Evolutionary conservation across 768 basidiomycete species (phyloP), one percentile per base, ranked within the genome.

Genomic region (Tricholoma matsutake): DNA sequence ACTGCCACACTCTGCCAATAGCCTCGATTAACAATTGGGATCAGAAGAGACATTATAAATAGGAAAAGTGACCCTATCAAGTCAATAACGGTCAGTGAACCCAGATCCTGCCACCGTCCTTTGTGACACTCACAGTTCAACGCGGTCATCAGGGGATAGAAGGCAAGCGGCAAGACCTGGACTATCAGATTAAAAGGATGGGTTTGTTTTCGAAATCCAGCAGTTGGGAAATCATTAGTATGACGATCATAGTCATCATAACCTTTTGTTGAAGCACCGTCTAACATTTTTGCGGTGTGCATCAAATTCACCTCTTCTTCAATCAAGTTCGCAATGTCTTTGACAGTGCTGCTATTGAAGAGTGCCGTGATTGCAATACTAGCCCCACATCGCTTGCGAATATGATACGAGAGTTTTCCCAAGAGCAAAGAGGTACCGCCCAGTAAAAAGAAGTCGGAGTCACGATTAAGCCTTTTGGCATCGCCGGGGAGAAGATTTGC

Each of bases 341-440:
- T 62, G 51, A 81, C 68, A 4, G 79, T 79, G 61, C 77, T 78
- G 45, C 77, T 73, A 10, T 74, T 71, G 65, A 81, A 81, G 4
- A 82, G 66, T 22, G 73, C 67, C 3, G 78, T 67, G 22, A 81
- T 73, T n/a, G 69, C 71, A 29, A 82, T 54, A 37, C 66, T 72
- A 31, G 71, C 74, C 22, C 77, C 77, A 22, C 73, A 74, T 61
- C 71, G 73, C 58, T 77, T 75, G 7, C 80, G 76, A 49, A 81
- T 70, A 41, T 70, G 68, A 59, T 80, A 73, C 18, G 76, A 71
- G 11, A 82, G 73, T 52, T 80, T 75, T n/a, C 81, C 81, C 11
- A 81, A 73, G 9, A 81, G 71, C 1, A 81, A 67, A 3, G 80
- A 81, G 63, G 74, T 79, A n/a, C 79, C 79, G 34, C 79, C 79